Evolutionary conservation across 495 filamentous ascomycete genomes (phyloP), one percentile per base, ranked within the genome.

Genomic region (Daldinia vernicosa): DNA sequence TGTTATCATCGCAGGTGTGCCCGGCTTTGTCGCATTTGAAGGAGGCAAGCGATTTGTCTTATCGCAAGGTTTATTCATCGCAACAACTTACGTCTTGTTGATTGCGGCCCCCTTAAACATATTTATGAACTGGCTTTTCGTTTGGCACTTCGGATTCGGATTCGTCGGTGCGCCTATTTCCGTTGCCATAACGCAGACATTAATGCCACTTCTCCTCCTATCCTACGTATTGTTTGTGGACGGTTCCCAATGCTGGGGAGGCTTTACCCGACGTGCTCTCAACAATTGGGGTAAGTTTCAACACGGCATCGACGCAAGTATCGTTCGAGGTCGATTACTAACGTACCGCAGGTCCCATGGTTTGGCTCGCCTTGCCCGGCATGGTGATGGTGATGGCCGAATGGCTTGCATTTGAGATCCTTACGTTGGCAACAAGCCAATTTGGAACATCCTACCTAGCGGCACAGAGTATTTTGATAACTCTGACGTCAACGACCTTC

Each of bases 341-440:
- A 72, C 74, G 56, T 24, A 52, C 6, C 11, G 28, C 52, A 79
- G 73, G 75, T 5, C 92, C 91, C 0, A 95, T 96, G 94, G 86
- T 98, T 74, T 83, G 86, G 57, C 89, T 98, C 15, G 93, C 94
- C 0, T 78, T 97, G 17, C 94, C 91, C 0, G 94, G 94, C 3
- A 87, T 97, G 75, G 79, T 96, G 45, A 97, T 97, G 93, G 91
- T 98, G 1, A 90, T 95, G 76, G 94, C 94, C 6, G 95, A 97
- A 76, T 95, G 89, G 78, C 85, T 97, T 5, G 92, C 92, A 17
- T 94, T 95, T 71, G 92, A 94, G 75, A 85, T 94, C 40, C 78
- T 95, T 50, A 94, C 92, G 0, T 82, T 95, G 12, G 86, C 88
- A 6, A 87, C 90, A 0, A 89, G 88, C 17, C 90, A 91, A 63